Evolutionary conservation across 202 grass and related monocot species (phyloP).

Genomic region (Digitaria exilis): DNA sequence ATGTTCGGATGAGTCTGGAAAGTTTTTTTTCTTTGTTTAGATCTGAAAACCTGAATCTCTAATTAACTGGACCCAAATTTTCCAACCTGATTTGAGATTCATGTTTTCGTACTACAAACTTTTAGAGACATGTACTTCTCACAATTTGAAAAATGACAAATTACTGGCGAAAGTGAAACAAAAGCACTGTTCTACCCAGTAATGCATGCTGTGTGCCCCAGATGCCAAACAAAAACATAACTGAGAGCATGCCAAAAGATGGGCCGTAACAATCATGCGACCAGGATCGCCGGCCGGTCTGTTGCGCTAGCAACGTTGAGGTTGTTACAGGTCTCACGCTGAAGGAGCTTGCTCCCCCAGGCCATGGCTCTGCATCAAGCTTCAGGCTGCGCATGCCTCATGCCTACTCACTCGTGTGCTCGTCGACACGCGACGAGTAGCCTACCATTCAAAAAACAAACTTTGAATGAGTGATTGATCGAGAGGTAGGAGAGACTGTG

Average conservation of each 20-base stretch:
- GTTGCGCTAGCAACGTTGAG: constrained; percentile 62
- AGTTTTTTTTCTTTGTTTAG: background rate
- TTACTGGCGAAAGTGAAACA: background rate
- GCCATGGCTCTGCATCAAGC: constrained; percentile 7
- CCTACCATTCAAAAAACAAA: constrained; percentile 41
- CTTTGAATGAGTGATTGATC: constrained; percentile 29
- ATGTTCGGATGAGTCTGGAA: background rate
- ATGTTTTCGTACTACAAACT: background rate
- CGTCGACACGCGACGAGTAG: background rate
- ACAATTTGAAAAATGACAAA: background rate
- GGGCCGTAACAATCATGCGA: constrained; percentile 36
- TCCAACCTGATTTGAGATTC: background rate
- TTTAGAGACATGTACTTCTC: background rate
- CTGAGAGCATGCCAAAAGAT: constrained; percentile 47
- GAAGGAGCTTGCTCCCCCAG: constrained; percentile 30
- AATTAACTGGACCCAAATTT: background rate
- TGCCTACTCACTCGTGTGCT: background rate
- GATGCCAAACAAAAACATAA: background rate
- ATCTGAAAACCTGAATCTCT: background rate
- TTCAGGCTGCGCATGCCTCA: constrained; percentile 6
- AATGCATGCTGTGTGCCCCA: background rate
- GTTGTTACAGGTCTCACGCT: constrained; percentile 45
- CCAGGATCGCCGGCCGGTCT: background rate
- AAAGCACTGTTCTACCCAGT: background rate
- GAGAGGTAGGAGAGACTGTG: background rate